phyloP scores from a whole-genome alignment of 2,329 filamentous ascomycete genomes.

The Trichophaea hybrida region DNA sequence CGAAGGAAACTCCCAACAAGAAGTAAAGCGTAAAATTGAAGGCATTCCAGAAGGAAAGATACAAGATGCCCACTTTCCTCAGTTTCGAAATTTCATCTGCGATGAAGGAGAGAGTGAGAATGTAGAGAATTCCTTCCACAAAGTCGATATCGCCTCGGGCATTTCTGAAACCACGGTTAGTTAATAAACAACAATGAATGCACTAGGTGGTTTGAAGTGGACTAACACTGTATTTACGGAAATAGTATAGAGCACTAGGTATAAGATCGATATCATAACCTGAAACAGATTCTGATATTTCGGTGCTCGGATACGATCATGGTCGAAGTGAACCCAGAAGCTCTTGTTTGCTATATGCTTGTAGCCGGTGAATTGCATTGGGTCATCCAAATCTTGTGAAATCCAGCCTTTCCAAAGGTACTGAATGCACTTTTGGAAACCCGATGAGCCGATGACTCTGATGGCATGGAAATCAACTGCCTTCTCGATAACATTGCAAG shows the following conservation, averaged over 20 bases:
- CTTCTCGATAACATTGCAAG: constrained; percentile 55
- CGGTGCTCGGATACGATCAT: constrained; percentile 84
- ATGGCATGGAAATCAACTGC: constrained; percentile 87
- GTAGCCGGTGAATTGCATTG: constrained; percentile 80
- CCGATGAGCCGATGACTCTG: constrained; percentile 73
- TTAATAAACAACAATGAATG: neutral
- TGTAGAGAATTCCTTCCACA: constrained; percentile 70
- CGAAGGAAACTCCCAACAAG: constrained; percentile 62
- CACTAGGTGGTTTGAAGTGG: neutral
- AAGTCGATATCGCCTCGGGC: constrained; percentile 65
- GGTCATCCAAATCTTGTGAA: constrained; percentile 86
- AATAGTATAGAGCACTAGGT: constrained; percentile 69
- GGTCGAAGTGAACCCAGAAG: constrained; percentile 74
- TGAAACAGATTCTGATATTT: constrained; percentile 85
- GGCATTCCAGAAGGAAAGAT: constrained; percentile 91
- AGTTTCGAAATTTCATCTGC: constrained; percentile 79
- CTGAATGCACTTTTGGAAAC: constrained; percentile 82
- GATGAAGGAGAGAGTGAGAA: constrained; percentile 83
- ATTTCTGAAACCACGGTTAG: constrained; percentile 38
- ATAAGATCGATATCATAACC: constrained; percentile 69
- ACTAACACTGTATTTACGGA: constrained; percentile 74
- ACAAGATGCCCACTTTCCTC: constrained; percentile 84
- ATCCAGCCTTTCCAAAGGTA: constrained; percentile 94
- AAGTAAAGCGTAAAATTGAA: constrained; percentile 73
- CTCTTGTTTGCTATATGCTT: constrained; percentile 61